Evolutionary conservation across 1,139 yeast genomes (phyloP).

Genomic region (Debaryomyces sp.): DNA sequence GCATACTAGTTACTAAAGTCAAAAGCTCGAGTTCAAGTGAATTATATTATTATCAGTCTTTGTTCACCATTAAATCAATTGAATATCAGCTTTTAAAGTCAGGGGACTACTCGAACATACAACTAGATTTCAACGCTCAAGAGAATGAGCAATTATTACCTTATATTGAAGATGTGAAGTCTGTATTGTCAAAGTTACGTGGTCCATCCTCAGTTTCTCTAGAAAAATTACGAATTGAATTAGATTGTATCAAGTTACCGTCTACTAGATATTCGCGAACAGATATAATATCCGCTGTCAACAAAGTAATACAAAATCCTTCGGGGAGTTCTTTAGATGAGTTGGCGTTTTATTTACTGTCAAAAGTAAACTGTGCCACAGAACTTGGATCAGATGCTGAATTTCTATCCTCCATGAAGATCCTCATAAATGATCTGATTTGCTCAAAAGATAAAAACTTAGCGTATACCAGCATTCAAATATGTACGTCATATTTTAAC

Average conservation of each 20-base stretch:
- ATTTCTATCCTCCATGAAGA: neutral
- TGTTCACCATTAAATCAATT: slow-evolving; percentile 5
- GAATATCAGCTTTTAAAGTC: slow-evolving; percentile 5
- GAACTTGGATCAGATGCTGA: neutral
- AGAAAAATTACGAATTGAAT: slow-evolving; percentile 1
- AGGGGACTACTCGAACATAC: neutral
- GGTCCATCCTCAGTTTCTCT: neutral
- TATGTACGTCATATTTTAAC: neutral
- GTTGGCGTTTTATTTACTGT: neutral
- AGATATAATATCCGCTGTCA: neutral
- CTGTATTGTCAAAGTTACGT: neutral
- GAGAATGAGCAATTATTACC: slow-evolving; percentile 1
- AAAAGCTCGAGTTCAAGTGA: neutral
- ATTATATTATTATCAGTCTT: neutral
- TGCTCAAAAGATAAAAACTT: neutral
- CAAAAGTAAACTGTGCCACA: neutral
- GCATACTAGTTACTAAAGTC: slow-evolving; percentile 6
- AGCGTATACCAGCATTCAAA: neutral
- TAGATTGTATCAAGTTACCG: neutral
- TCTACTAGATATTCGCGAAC: neutral
- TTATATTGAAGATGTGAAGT: slow-evolving; percentile 9
- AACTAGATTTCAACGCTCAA: neutral
- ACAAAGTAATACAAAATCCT: neutral
- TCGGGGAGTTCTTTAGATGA: neutral
- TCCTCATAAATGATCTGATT: neutral